Evolutionary conservation across 73 alveolate genomes (phyloP), one percentile per base, ranked within the genome.

Genomic region (Tetrahymena malaccensis): DNA sequence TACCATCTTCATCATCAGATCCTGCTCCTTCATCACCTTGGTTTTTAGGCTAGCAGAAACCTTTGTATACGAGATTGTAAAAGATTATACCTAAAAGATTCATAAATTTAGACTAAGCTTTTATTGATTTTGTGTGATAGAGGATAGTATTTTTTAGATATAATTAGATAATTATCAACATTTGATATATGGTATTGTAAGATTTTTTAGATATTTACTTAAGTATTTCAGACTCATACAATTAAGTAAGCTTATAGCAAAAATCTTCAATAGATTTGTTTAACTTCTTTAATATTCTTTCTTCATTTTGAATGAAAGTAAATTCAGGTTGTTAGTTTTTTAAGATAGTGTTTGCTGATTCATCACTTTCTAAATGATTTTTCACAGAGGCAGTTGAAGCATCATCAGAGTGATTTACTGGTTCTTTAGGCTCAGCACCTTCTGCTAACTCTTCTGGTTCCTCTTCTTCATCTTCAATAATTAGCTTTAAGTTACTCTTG

Each of bases 1-100:
- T 70, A 70, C 85, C 85, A 58, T 93, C 95, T 94, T 93, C 93
- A 84, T 94, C 85, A 43, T 83, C 95, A 43, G 94, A 94, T 94
- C 94, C 95, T 19, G 43, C 95, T 38, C 89, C 93, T 43, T 55
- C 94, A 43, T 94, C 95, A n/a, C 94, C 96, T 35, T 96, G 94
- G 43, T 93, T 93, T 40, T 43, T 50, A 25, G 89, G 89, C 31
- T 94, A 55, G 50, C 96, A 94, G 93, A 94, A 94, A 43, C 96
- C 96, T 84, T 94, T 85, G 50, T 85, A 94, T 6, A 94, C 93
- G 0, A 94, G 85, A 85, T 94, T 94, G 22, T 85, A 94, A 40
- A 94, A 25, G 10, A 94, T 55, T 19, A 55, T 85, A 34, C 95
- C 35, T 85, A 94, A 44, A 27, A 94, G 93, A 43, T 94, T 85